Conservation (phyloP, 1,284 basidiomycete genomes). For the Pascua guehoae region DNA sequence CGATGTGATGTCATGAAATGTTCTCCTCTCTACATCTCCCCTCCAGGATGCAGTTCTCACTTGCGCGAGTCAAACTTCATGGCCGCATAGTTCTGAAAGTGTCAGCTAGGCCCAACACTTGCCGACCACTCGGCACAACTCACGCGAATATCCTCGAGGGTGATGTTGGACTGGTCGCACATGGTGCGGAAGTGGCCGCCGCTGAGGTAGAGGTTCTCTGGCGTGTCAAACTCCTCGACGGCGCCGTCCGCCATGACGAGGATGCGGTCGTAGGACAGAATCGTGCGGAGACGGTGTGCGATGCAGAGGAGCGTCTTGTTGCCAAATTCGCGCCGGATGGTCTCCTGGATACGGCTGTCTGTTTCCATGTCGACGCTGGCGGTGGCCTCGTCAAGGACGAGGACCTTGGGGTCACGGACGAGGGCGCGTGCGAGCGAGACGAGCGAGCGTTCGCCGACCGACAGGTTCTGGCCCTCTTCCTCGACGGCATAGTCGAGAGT, state of each 20-base stretch:
- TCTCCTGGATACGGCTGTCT: constrained; percentile 66
- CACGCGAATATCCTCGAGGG: constrained; percentile 59
- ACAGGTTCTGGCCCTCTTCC: constrained; percentile 76
- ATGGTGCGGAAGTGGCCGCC: constrained; percentile 71
- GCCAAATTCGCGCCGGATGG: constrained; percentile 63
- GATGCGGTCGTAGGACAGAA: constrained; percentile 74
- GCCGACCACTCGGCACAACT: no score
- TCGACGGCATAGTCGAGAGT: constrained; percentile 76
- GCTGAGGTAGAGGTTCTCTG: constrained; percentile 66
- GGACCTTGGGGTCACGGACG: constrained; percentile 55
- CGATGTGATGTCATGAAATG: no score
- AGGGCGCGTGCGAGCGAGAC: constrained; percentile 68
- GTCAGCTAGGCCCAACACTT: no score
- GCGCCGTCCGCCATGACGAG: constrained; percentile 64
- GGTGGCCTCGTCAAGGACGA: constrained; percentile 60
- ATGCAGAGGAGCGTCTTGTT: constrained; percentile 64
- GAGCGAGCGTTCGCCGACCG: constrained; percentile 63
- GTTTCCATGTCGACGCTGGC: constrained; percentile 61
- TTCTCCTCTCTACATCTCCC: no score
- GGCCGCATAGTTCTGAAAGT: no score
- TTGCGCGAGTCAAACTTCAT: no score
- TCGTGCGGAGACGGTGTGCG: constrained; percentile 68
- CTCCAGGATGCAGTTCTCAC: no score
- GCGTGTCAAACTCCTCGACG: constrained; percentile 72
- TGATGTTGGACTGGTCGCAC: constrained; percentile 68